phyloP scores from a whole-genome alignment of 2,329 filamentous ascomycete species.

The Paraphaeosphaeria minitans region DNA sequence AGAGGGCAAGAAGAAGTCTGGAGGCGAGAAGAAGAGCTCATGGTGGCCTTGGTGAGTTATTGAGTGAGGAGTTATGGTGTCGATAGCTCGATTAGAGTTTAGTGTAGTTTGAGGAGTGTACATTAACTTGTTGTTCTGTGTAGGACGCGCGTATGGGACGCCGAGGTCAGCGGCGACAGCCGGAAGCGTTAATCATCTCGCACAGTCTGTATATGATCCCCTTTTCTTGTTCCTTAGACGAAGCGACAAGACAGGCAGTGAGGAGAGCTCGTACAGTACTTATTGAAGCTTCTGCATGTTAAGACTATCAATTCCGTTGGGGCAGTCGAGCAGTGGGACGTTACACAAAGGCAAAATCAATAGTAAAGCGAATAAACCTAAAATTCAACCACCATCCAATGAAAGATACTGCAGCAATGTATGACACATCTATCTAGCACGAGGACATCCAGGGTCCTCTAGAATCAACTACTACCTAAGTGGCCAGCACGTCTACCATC shows the following conservation, averaged over 20 bases:
- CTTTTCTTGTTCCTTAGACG: neutral
- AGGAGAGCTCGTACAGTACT: neutral
- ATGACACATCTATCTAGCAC: neutral
- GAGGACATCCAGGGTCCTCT: neutral
- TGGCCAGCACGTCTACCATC: neutral
- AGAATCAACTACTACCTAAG: neutral
- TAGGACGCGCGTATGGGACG: slow-evolving; percentile 5
- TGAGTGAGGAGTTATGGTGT: neutral
- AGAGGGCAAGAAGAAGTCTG: neutral
- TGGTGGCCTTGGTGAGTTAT: slow-evolving; percentile 23
- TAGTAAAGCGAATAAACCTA: neutral
- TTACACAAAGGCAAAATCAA: neutral
- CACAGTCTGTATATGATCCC: neutral
- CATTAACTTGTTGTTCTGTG: neutral
- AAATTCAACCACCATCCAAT: neutral
- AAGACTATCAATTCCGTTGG: neutral
- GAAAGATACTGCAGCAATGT: neutral
- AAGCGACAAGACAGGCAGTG: neutral
- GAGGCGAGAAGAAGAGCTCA: slow-evolving; percentile 15
- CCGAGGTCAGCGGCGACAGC: neutral
- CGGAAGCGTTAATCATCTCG: neutral
- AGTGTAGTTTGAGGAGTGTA: neutral
- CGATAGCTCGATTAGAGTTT: neutral
- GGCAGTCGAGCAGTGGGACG: neutral
- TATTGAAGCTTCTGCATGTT: neutral